Evolutionary conservation across 2,329 filamentous ascomycete species (phyloP).

Genomic region (Phaeosphaeriaceae sp.): DNA sequence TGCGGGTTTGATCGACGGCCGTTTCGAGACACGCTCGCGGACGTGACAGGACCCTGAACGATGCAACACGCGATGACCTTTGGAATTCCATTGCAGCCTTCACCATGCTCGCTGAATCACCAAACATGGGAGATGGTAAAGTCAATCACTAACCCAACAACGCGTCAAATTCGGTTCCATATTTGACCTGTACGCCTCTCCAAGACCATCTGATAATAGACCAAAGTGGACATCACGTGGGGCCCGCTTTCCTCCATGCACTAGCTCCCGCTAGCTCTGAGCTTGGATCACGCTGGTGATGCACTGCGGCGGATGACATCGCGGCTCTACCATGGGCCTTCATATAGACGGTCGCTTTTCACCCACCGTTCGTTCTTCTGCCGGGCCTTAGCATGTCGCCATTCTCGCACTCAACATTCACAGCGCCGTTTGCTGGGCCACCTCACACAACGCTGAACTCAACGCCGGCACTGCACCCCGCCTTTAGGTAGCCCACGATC

Average conservation of each 20-base stretch:
- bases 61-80: not conserved
- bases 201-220: not conserved
- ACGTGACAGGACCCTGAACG: not conserved
- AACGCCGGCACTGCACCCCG: conserved; percentile 10
- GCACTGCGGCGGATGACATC: conserved; percentile 19
- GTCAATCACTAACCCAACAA: too few species aligned
- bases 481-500: conserved; percentile 24
- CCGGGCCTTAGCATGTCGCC: conserved; percentile 36
- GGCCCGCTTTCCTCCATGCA: conserved; percentile 9
- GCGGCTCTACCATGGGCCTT: conserved; percentile 14
- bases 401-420: conserved; percentile 8
- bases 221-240: conserved; percentile 9
- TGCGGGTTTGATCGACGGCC: not conserved
- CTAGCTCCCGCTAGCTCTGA: conserved; percentile 25
- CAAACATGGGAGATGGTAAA: too few species aligned
- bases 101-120: too few species aligned
- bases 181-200: not conserved
- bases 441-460: conserved; percentile 8
- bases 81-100: not conserved
- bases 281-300: conserved; percentile 15
- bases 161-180: too few species aligned
- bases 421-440: conserved; percentile 26
- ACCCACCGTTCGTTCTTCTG: conserved; percentile 18
- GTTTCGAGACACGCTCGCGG: not conserved
- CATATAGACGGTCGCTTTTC: conserved; percentile 9